phyloP scores from a whole-genome alignment of 345 rosid species.

The Gossypium mustelinum region DNA sequence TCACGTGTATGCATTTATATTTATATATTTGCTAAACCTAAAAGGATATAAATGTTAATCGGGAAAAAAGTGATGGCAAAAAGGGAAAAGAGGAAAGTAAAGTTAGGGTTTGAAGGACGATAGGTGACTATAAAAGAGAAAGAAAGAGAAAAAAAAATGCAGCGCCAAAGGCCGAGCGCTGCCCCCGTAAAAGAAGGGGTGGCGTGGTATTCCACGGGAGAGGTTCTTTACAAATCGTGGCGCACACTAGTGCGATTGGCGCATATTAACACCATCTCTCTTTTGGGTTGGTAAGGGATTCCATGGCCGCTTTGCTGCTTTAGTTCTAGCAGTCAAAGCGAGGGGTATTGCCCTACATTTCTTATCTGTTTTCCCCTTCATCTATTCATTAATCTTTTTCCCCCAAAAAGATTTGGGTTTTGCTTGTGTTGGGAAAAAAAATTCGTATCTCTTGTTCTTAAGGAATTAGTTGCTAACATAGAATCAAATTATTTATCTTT shows the following conservation, averaged over 20 bases:
- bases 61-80: background rate
- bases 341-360: constrained; percentile 37
- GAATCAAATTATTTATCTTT: too few species aligned
- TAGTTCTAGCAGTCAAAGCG: constrained; percentile 36
- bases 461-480: too few species aligned
- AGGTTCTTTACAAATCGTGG: constrained; percentile 38
- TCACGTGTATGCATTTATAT: too few species aligned
- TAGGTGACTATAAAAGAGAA: background rate
- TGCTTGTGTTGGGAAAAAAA: too few species aligned
- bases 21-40: too few species aligned
- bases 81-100: background rate
- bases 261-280: constrained; percentile 22
- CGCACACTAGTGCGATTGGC: constrained; percentile 50
- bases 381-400: too few species aligned
- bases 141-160: background rate
- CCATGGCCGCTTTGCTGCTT: constrained; percentile 49
- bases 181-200: constrained; percentile 36
- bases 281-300: constrained; percentile 14
- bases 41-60: background rate
- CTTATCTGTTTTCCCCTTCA: background rate
- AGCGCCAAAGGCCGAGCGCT: constrained; percentile 58
- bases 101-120: background rate
- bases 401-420: too few species aligned
- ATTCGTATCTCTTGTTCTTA: too few species aligned
- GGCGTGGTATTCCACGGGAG: constrained; percentile 63